Base-by-base conservation (phyloP, 345 rosid species). In the Melastoma malabathricum region DNA sequence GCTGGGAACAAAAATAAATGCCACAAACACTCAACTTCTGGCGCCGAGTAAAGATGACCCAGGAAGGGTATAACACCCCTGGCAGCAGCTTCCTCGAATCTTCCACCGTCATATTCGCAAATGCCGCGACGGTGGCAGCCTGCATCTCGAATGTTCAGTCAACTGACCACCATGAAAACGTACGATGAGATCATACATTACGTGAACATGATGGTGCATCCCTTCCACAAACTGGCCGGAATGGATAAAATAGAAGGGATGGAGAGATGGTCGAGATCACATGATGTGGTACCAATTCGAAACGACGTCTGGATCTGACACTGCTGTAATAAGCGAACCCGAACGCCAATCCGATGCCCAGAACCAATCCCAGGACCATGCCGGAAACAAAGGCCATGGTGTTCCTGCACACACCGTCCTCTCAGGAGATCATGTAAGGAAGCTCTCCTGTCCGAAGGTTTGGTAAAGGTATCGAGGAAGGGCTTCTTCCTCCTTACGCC, bases 31-130 rank as follows among this genome's bases (percentile, higher is more conserved):
- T 77, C 61, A 81, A 74, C 93, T 86, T 90, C 52, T 86, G 96
- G 48, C 74, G 61, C 68, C 72, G 78, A 18, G 92, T 60, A 60
- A 90, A 86, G 15, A 86, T 87, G 52, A 90, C 87, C 95, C 98
- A 84, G 14, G 93, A 64, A 46, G 93, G 96, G 60, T 82, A 84
- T 41, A 51, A 73, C 3, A 82, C 78, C 23, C 66, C 66, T 0
- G 93, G 87, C 39, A 90, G 68, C 54, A 86, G 58, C 58, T 80
- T 90, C 66, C 83, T 77, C 3, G 94, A 82, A 80, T 86, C 98
- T 34, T 71, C 81, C 62, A 90, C 83, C 15, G 82, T 86, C 92
- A 90, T 75, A 58, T 83, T 87, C 16, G 94, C 87, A 64, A 86
- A 90, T 46, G 92, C 81, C 8, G 96, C 96, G 44, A 86, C 70